A percentile compares a stretch with the other conserved stretches of the same genome.
Conservation (phyloP, 169 alveolate species). For the Theileria sp. region DNA sequence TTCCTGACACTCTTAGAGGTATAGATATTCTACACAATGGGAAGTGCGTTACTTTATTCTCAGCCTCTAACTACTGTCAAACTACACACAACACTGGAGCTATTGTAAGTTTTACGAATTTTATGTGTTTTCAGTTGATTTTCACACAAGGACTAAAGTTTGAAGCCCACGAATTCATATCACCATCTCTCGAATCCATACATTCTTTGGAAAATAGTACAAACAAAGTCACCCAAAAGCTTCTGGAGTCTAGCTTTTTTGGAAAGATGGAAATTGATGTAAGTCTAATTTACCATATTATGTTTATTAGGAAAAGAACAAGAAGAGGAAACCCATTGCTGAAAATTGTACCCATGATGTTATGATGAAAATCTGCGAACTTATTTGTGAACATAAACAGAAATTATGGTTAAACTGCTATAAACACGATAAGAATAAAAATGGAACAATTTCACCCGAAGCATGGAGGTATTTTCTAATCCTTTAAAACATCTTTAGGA, state of each 20-base stretch:
- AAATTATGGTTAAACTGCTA: conserved; percentile 61
- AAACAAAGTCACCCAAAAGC: conserved; percentile 53
- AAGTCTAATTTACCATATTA: background rate
- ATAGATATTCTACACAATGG: conserved; percentile 85
- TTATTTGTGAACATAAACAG: conserved; percentile 60
- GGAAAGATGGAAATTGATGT: conserved; percentile 40
- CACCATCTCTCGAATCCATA: conserved; percentile 80
- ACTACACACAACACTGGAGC: conserved; percentile 87
- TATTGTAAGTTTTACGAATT: conserved; percentile 23
- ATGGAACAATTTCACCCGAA: conserved; percentile 43
- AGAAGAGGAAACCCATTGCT: conserved; percentile 20
- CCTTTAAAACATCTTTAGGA: conserved; percentile 4
- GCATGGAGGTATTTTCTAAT: conserved; percentile 41
- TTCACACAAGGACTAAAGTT: conserved; percentile 78
- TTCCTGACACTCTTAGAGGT: conserved; percentile 85
- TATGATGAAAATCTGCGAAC: conserved; percentile 42
- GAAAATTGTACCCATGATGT: conserved; percentile 45
- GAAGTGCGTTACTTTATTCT: conserved; percentile 83
- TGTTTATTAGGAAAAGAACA: conserved; percentile 11
- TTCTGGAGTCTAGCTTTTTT: conserved; percentile 45
- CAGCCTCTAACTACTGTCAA: conserved; percentile 90
- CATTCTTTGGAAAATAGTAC: conserved; percentile 62
- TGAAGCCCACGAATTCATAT: conserved; percentile 85
- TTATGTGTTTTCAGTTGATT: conserved; percentile 46
- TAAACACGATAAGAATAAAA: conserved; percentile 44